phyloP scores from a whole-genome alignment of 352 stramenopile genomes.

The Phytophthora parvispora region DNA sequence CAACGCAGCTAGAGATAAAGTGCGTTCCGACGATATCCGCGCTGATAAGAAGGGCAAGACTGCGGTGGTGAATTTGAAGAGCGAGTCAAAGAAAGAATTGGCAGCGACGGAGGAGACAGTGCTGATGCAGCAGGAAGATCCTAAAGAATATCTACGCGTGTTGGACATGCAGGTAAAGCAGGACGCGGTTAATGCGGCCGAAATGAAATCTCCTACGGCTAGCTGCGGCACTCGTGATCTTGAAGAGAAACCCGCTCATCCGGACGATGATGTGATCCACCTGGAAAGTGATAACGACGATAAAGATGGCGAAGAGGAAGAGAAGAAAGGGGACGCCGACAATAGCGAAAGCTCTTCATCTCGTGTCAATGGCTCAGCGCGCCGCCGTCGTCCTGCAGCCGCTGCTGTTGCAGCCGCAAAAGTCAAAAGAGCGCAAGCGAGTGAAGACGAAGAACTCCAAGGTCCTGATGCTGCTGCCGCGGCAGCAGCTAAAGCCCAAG shows the following conservation, averaged over 20 bases:
- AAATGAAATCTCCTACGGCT: not conserved
- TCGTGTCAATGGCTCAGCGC: not conserved
- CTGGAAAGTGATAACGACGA: slow-evolving; percentile 15
- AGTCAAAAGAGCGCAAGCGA: slow-evolving; percentile 13
- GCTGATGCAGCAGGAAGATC: slow-evolving; percentile 38
- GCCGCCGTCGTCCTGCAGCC: not conserved
- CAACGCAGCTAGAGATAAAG: slow-evolving; percentile 23
- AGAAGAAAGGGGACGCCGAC: slow-evolving; percentile 1
- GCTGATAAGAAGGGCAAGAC: not conserved
- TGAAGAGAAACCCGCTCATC: slow-evolving; percentile 1
- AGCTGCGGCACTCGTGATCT: not conserved
- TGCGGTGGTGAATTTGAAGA: not conserved
- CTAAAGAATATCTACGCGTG: slow-evolving; percentile 16
- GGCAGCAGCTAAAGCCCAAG: slow-evolving; percentile 17
- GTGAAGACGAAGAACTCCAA: not conserved
- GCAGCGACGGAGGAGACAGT: slow-evolving; percentile 18
- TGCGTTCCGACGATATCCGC: not conserved
- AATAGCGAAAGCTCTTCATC: slow-evolving; percentile 2
- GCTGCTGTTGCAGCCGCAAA: slow-evolving; percentile 16
- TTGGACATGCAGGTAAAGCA: slow-evolving; percentile 15
- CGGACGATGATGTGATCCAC: slow-evolving; percentile 13
- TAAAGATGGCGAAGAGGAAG: slow-evolving; percentile 2
- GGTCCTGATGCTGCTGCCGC: slow-evolving; percentile 2
- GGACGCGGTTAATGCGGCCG: slow-evolving; percentile 16
- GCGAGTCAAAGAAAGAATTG: slow-evolving; percentile 1